Evolutionary conservation across 2,329 filamentous ascomycete species (phyloP).

Genomic region (Aspergillus sp.): DNA sequence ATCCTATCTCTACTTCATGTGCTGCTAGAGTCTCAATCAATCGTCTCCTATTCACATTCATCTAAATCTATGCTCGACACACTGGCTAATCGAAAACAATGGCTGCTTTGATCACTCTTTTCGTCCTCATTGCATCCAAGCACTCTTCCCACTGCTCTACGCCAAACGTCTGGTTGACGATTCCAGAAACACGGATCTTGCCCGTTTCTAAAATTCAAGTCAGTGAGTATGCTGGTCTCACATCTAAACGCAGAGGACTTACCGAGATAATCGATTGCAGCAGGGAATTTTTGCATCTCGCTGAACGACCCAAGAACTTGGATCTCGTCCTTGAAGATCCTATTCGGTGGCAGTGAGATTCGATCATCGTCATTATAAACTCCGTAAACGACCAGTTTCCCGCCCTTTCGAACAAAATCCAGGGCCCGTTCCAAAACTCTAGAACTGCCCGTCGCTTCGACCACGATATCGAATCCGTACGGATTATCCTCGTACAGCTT

Average conservation of each 20-base stretch:
- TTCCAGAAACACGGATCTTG: conserved; percentile 56
- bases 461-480: conserved; percentile 71
- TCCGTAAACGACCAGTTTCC: conserved; percentile 70
- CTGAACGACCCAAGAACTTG: conserved; percentile 73
- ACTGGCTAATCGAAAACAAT: conserved; percentile 64
- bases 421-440: conserved; percentile 70
- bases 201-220: conserved; percentile 27
- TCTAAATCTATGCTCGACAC: no score
- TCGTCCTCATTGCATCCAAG: conserved; percentile 69
- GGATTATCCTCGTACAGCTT: conserved; percentile 65
- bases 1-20: no score
- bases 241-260: neutral
- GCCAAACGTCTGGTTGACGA: conserved; percentile 72
- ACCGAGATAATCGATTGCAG: conserved; percentile 54
- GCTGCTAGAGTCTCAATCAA: no score
- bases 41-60: neutral
- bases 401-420: conserved; percentile 69
- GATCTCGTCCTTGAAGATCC: conserved; percentile 70
- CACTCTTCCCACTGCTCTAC: conserved; percentile 71
- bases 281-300: conserved; percentile 72
- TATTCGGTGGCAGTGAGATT: conserved; percentile 67
- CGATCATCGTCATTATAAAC: conserved; percentile 65
- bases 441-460: conserved; percentile 69
- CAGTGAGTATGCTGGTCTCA: neutral
- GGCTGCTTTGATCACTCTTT: conserved; percentile 71